phyloP scores from a whole-genome alignment of 176 grass and related monocot species.

The Microstegium vimineum region DNA sequence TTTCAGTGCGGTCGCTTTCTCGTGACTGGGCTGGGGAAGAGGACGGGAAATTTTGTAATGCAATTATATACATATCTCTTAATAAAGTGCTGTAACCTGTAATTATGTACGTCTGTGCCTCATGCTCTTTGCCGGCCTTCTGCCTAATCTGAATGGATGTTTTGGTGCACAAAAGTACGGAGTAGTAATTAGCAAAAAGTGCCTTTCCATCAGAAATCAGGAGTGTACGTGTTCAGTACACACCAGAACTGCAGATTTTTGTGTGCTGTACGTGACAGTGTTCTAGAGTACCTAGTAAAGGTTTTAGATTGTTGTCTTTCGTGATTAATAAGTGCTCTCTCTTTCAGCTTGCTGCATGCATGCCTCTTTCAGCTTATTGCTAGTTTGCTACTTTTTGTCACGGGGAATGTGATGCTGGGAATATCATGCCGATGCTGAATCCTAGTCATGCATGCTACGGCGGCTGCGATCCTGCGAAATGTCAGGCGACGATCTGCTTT shows the following conservation, averaged over 20 bases:
- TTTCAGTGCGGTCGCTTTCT: slow-evolving; percentile 34
- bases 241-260: background rate
- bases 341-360: background rate
- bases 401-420: background rate
- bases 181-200: background rate
- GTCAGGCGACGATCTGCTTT: too few species aligned
- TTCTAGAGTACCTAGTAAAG: background rate
- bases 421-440: background rate
- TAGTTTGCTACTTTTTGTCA: background rate
- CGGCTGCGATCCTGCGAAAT: too few species aligned
- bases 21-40: slow-evolving; percentile 19
- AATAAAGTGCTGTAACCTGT: slow-evolving; percentile 24
- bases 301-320: background rate
- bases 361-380: too few species aligned
- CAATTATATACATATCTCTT: slow-evolving; percentile 49
- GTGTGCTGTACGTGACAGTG: background rate
- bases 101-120: background rate
- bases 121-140: background rate
- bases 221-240: background rate
- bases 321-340: background rate
- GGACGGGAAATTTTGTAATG: slow-evolving; percentile 32
- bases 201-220: background rate
- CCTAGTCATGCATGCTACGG: background rate
- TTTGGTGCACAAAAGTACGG: background rate
- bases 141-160: background rate